Percentiles rank a stretch among this genome's conserved stretches.
Conservation (phyloP, 805 yeast genomes). For the Trichomonascus vanleenenianus region DNA sequence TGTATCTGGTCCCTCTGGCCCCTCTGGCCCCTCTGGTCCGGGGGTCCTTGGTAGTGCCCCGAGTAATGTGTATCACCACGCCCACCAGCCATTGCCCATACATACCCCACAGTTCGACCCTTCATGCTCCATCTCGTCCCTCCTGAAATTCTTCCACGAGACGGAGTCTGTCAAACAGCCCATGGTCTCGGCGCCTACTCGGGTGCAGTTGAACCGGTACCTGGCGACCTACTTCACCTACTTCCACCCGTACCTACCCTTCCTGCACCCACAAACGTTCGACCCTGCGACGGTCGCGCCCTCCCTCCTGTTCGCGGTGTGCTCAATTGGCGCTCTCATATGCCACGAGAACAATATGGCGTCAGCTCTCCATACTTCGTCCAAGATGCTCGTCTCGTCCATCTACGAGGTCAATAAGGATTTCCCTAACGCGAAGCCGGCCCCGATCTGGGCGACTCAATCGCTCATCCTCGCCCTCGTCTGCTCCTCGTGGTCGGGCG, state of each 20-base stretch:
- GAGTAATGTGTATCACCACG: constrained; percentile 6
- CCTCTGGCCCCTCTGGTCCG: neutral
- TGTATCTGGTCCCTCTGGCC: neutral
- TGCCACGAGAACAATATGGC: constrained; percentile 24
- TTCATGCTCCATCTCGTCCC: constrained; percentile 7
- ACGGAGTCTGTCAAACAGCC: constrained; percentile 4
- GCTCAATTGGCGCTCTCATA: constrained; percentile 29
- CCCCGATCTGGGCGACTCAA: constrained; percentile 27
- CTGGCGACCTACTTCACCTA: constrained; percentile 25
- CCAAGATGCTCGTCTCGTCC: constrained; percentile 22
- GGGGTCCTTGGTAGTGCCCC: constrained; percentile 1
- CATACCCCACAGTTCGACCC: constrained; percentile 15
- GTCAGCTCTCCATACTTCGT: constrained; percentile 21
- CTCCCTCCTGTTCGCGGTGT: constrained; percentile 26
- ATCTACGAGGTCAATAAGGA: constrained; percentile 22
- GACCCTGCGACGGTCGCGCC: constrained; percentile 24
- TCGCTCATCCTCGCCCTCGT: constrained; percentile 22
- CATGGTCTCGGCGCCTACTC: constrained; percentile 14
- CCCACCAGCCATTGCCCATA: constrained; percentile 1
- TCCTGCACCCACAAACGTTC: constrained; percentile 28
- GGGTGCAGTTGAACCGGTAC: constrained; percentile 25
- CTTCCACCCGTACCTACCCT: constrained; percentile 29
- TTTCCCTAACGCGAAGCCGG: constrained; percentile 18
- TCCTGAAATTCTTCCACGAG: constrained; percentile 13
- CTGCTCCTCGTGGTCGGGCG: constrained; percentile 27